phyloP scores from a whole-genome alignment of 352 stramenopile species.

The Phytophthora idaei region DNA sequence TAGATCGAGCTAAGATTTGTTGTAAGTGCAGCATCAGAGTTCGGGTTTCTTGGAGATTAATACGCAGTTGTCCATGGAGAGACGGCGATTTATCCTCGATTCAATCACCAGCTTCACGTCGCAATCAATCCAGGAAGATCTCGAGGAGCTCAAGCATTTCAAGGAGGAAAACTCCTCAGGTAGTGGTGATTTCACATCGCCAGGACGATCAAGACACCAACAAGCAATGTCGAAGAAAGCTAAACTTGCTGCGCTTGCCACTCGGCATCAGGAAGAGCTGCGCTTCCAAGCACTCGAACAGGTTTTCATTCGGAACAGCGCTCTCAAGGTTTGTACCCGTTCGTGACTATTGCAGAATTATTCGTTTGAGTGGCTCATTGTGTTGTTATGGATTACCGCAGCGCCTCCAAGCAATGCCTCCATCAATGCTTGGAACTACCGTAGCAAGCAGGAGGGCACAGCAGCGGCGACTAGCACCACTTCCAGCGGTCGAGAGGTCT shows the following conservation, averaged over 20 bases:
- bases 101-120: conserved; percentile 65
- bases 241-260: conserved; percentile 59
- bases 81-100: conserved; percentile 71
- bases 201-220: conserved; percentile 28
- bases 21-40: conserved; percentile 58
- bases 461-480: conserved; percentile 20
- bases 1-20: background rate
- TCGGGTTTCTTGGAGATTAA: conserved; percentile 77
- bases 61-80: conserved; percentile 80
- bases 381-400: background rate
- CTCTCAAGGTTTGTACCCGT: conserved; percentile 39
- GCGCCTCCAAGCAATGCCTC: conserved; percentile 26
- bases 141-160: conserved; percentile 48
- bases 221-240: conserved; percentile 41
- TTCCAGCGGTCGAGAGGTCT: conserved; percentile 12
- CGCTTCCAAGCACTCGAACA: conserved; percentile 68
- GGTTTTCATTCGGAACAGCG: conserved; percentile 52
- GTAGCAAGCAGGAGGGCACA: conserved; percentile 19
- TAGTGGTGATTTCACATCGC: conserved; percentile 1
- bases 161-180: conserved; percentile 12
- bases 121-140: conserved; percentile 61
- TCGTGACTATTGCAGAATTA: background rate
- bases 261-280: conserved; percentile 56
- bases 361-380: background rate
- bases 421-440: conserved; percentile 19